These are phyloP conservation scores for Oryza rufipogon DNA, from an alignment of 176 grass and related monocot species.

Conservation along the genomic window DNA sequence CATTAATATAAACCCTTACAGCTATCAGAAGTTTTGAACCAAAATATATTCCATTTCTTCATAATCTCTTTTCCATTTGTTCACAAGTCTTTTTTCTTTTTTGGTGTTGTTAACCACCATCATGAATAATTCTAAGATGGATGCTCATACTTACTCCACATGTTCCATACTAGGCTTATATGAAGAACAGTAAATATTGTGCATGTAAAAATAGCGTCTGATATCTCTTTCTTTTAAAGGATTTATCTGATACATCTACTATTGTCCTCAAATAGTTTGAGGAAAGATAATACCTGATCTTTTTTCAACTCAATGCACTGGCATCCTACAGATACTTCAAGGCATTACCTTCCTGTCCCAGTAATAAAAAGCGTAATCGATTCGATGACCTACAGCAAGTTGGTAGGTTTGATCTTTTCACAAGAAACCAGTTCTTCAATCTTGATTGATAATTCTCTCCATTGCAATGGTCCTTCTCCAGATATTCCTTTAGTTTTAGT, in stretches of 20 bases:
- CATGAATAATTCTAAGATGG: neutral
- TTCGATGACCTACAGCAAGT: conserved; percentile 94
- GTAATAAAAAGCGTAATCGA: conserved; percentile 94
- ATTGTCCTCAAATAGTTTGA: neutral
- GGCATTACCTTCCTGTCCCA: conserved; percentile 96
- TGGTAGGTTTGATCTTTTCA: conserved; percentile 59
- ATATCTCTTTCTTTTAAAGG: too few species aligned
- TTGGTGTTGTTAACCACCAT: conserved; percentile 7
- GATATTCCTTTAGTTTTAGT: conserved; percentile 25
- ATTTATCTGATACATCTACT: neutral
- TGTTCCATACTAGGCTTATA: neutral
- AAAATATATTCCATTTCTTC: conserved; percentile 5
- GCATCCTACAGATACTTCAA: conserved; percentile 74
- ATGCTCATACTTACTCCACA: neutral
- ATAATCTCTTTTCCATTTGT: neutral
- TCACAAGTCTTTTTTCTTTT: neutral
- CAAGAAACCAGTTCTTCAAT: conserved; percentile 1
- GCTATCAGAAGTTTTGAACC: neutral
- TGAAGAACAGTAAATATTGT: conserved; percentile 10
- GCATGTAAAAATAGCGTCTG: neutral
- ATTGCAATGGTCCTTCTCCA: neutral
- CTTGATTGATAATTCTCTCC: neutral
- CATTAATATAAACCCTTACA: neutral
- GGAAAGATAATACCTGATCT: neutral
- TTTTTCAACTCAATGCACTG: conserved; percentile 13